These are phyloP conservation scores for Vitis hybrid DNA, from an alignment of 177 flowering plant genomes.

Conservation along the genomic window DNA sequence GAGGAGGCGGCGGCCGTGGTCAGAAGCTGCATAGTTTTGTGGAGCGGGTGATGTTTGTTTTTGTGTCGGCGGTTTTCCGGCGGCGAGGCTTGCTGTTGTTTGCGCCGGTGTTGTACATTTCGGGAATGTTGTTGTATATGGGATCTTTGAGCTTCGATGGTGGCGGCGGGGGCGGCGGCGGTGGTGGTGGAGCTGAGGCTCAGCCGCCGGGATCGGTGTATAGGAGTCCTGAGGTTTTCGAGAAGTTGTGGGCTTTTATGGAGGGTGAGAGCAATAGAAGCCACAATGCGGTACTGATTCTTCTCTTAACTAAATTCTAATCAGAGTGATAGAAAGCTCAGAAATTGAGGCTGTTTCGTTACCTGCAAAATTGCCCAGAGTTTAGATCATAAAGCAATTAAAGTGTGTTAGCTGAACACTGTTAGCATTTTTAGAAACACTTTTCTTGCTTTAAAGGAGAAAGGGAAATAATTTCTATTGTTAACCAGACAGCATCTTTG, in stretches of 20 bases:
- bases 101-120: slow-evolving; percentile 64
- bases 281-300: slow-evolving; percentile 41
- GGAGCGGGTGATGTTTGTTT: slow-evolving; percentile 44
- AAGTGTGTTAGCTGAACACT: too few species aligned
- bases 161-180: slow-evolving; percentile 10
- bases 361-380: too few species aligned
- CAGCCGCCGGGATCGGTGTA: slow-evolving; percentile 52
- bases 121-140: slow-evolving; percentile 72
- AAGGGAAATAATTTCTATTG: too few species aligned
- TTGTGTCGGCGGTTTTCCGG: slow-evolving; percentile 56
- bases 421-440: too few species aligned
- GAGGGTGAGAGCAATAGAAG: slow-evolving; percentile 39
- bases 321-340: too few species aligned
- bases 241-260: slow-evolving; percentile 68
- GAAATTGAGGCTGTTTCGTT: too few species aligned
- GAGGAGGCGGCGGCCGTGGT: background rate
- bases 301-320: background rate
- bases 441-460: too few species aligned
- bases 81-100: slow-evolving; percentile 60
- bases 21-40: slow-evolving; percentile 26
- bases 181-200: slow-evolving; percentile 5
- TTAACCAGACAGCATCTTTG: too few species aligned
- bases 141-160: slow-evolving; percentile 48
- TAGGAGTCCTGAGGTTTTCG: slow-evolving; percentile 65
- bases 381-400: too few species aligned